A percentile compares a stretch with the other conserved stretches of the same genome.
phyloP scores from a whole-genome alignment of 2,329 filamentous ascomycete genomes.

The Chaetothyriales sp. region DNA sequence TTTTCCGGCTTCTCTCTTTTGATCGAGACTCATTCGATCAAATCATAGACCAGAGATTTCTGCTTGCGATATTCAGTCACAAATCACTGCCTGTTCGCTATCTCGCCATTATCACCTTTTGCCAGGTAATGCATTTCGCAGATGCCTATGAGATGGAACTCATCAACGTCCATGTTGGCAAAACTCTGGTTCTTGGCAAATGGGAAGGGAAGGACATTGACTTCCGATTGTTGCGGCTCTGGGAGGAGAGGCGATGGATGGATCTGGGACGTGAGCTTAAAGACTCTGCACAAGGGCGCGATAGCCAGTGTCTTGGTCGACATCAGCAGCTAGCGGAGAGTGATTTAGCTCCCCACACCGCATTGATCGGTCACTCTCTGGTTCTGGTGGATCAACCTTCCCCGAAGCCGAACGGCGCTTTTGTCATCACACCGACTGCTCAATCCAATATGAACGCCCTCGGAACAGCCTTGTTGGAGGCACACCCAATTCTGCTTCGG shows the following conservation, averaged over 20 bases:
- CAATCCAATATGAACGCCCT: constrained; percentile 56
- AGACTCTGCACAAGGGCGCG: constrained; percentile 12
- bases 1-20: constrained; percentile 68
- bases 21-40: constrained; percentile 55
- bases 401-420: constrained; percentile 35
- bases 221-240: constrained; percentile 57
- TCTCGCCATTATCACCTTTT: constrained; percentile 68
- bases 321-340: constrained; percentile 18
- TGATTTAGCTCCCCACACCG: constrained; percentile 45
- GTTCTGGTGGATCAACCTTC: constrained; percentile 48
- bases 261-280: constrained; percentile 35
- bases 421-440: constrained; percentile 62
- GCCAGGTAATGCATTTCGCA: constrained; percentile 62
- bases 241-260: constrained; percentile 47
- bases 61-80: constrained; percentile 56
- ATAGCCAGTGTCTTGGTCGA: constrained; percentile 17
- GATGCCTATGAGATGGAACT: constrained; percentile 66
- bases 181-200: constrained; percentile 49
- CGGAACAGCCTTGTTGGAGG: constrained; percentile 50
- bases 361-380: constrained; percentile 52
- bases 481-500: constrained; percentile 64
- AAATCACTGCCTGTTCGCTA: constrained; percentile 53
- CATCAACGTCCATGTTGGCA: constrained; percentile 51
- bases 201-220: constrained; percentile 69
- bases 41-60: constrained; percentile 50